Percentiles rank a stretch among this genome's conserved stretches.
Evolutionary conservation across 106 monocot genomes (phyloP).

Genomic region (Dendrobium huoshanense): DNA sequence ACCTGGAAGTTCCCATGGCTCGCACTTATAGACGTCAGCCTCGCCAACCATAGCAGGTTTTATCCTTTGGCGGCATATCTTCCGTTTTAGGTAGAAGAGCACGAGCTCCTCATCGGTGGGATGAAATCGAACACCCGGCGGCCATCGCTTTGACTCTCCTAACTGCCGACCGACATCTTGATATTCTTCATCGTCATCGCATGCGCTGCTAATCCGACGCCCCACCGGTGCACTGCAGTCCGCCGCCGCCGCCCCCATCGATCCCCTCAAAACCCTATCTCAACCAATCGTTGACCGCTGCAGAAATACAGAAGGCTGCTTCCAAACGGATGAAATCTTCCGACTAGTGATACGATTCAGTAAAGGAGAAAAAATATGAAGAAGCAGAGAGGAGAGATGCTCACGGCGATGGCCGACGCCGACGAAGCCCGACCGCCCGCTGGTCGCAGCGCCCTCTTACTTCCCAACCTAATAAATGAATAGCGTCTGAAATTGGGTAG

Average conservation of each 20-base stretch:
- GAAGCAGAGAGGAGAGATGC: neutral
- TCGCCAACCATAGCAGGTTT: conserved; percentile 45
- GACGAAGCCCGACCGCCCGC: neutral
- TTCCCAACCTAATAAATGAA: neutral
- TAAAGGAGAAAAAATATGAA: neutral
- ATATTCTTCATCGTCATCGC: neutral
- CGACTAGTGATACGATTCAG: neutral
- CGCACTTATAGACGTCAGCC: conserved; percentile 89
- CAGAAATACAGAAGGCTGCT: neutral
- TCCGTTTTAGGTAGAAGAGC: conserved; percentile 86
- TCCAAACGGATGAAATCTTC: neutral
- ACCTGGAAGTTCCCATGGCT: conserved; percentile 92
- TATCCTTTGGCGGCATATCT: conserved; percentile 55
- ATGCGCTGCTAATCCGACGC: neutral
- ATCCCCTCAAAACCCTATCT: neutral
- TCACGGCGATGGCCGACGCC: neutral
- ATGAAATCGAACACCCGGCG: conserved; percentile 88
- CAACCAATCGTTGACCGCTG: conserved; percentile 7
- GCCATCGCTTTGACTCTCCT: conserved; percentile 26
- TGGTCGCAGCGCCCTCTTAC: neutral
- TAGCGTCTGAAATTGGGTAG: too few relatives aligned
- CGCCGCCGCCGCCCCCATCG: neutral
- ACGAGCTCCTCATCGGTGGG: conserved; percentile 99
- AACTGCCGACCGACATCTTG: neutral
- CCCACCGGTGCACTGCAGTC: neutral